Base-by-base conservation (phyloP, 1,284 basidiomycete species). In the Megacollybia platyphylla region DNA sequence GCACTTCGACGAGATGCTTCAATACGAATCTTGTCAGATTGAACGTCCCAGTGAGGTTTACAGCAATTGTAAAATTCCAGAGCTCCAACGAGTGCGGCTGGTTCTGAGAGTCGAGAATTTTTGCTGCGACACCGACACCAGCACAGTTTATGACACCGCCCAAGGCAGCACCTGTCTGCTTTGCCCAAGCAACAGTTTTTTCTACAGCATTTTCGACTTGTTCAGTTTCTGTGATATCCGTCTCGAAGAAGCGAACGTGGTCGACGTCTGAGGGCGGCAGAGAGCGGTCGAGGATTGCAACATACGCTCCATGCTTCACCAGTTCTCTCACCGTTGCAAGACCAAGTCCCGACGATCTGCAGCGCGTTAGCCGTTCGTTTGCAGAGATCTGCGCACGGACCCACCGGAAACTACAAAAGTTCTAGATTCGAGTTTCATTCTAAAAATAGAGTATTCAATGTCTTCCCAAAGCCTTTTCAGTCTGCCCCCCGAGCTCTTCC, bases 91-190 rank as follows among this genome's bases (percentile, higher is more conserved):
- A 58, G 48, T 73, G 70, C 0, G 70, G 62, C 38, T 68, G 58
- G 27, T 65, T 64, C 13, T 65, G 49, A 1, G 60, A 52, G 42
- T 69, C 64, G 39, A 75, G 67, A 17, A 74, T 64, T 57, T 72
- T 71, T 0, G 57, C 59, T 4, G 59, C 62, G 10, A 49, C 51
- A 5, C 50, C 73, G 1, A 73, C 62, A 10, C 73, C 73, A 7
- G 73, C 73, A 50, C 68, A 71, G 51, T 72, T 72, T 29, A 76
- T 60, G 5, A 76, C 67, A 6, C 73, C 73, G n/a, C 71, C 69
- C 6, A 76, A 54, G 13, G 54, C 51, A 5, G 70, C 67, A 7
- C 58, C 57, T 0, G 66, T 70, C 40, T 59, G 56, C 18, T 59
- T 48, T 3, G 65, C 51, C 73, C 73, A 76, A 32, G 55, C 54